Evolutionary conservation across 2,329 filamentous ascomycete genomes (phyloP).

Genomic region (Diplocarpon rosae): DNA sequence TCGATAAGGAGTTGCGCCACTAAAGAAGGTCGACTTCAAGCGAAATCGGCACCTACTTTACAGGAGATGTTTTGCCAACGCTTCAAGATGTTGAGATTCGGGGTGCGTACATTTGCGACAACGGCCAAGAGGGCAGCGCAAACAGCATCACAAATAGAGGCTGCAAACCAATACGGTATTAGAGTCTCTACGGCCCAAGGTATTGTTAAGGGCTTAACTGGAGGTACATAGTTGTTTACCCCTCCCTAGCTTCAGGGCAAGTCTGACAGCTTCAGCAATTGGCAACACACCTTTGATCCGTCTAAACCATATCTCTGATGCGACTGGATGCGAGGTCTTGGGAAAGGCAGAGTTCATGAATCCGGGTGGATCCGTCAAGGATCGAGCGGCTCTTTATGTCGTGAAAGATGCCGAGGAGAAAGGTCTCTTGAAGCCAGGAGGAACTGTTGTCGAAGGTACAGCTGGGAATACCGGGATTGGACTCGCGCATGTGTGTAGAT

Average conservation of each 20-base stretch:
- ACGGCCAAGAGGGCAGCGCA: constrained; percentile 40
- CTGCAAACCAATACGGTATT: constrained; percentile 43
- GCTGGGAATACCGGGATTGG: constrained; percentile 98
- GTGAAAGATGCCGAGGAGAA: constrained; percentile 87
- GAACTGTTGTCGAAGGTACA: constrained; percentile 93
- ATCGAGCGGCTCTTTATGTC: constrained; percentile 88
- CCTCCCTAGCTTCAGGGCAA: background rate
- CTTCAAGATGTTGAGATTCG: constrained; percentile 41
- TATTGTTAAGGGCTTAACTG: constrained; percentile 53
- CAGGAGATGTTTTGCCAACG: constrained; percentile 2
- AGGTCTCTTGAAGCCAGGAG: constrained; percentile 71
- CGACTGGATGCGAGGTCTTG: constrained; percentile 87
- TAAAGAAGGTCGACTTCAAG: background rate
- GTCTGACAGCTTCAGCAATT: constrained; percentile 53
- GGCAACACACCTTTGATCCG: constrained; percentile 94
- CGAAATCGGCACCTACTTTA: background rate
- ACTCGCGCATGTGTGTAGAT: constrained; percentile 89
- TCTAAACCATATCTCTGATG: constrained; percentile 73
- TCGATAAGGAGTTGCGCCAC: constrained; percentile 5
- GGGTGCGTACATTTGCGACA: constrained; percentile 44
- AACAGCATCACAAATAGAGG: constrained; percentile 34
- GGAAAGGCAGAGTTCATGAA: constrained; percentile 99
- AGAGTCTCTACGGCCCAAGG: constrained; percentile 57
- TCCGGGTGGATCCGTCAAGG: constrained; percentile 91
- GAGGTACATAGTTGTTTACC: constrained; percentile 39